Evolutionary conservation across 805 yeast genomes (phyloP).

Genomic region (Candida michaelii): DNA sequence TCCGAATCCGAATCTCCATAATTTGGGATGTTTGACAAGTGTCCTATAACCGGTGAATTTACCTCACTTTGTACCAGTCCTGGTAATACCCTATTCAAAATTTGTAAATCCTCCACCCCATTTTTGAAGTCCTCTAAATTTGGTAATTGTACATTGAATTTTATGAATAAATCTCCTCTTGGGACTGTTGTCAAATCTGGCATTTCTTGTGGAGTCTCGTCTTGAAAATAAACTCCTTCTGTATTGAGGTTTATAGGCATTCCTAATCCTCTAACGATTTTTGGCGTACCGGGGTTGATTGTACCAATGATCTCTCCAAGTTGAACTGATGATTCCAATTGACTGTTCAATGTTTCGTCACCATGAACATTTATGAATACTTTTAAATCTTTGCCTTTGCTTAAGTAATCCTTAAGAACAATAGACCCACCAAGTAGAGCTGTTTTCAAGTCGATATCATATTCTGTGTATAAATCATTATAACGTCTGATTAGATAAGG

Average conservation of each 20-base stretch:
- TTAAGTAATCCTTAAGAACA: conserved; percentile 29
- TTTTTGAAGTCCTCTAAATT: conserved; percentile 25
- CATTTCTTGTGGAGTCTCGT: conserved; percentile 10
- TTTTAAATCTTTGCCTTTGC: conserved; percentile 30
- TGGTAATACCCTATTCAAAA: conserved; percentile 24
- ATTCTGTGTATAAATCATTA: conserved; percentile 44
- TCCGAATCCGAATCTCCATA: conserved; percentile 1
- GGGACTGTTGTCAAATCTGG: conserved; percentile 15
- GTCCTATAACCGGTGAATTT: not conserved
- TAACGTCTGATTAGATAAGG: conserved; percentile 41
- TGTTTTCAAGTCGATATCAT: conserved; percentile 50
- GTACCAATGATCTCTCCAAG: conserved; percentile 54
- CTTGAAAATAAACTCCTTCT: conserved; percentile 29
- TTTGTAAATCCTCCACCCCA: conserved; percentile 20
- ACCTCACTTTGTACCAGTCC: not conserved
- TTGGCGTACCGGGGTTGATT: conserved; percentile 47
- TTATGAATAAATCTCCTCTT: conserved; percentile 39
- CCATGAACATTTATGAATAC: conserved; percentile 40
- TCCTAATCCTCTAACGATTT: conserved; percentile 52
- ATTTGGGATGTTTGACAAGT: conserved; percentile 2
- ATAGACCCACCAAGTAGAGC: conserved; percentile 60
- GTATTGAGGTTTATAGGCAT: conserved; percentile 53
- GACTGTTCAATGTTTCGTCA: conserved; percentile 11
- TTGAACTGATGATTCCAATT: conserved; percentile 21
- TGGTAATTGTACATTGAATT: conserved; percentile 39